Evolutionary conservation across 768 basidiomycete genomes (phyloP), one percentile per base, ranked within the genome.

Genomic region (Leccinum subtestaceum): DNA sequence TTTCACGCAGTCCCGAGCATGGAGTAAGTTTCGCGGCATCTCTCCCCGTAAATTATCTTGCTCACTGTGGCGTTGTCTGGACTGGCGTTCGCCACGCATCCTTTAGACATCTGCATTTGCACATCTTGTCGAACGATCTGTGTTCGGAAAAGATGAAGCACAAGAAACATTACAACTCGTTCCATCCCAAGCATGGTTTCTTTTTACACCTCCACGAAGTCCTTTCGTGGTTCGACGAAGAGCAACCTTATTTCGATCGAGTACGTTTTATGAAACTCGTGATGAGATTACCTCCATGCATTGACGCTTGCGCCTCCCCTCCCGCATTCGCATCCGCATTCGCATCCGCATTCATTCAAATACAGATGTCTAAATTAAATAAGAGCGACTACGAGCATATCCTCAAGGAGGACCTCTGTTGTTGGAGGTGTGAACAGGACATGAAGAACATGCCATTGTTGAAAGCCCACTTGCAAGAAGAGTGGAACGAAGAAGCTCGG

Each of bases 151-250:
- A 74, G 53, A 73, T 95, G 77, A 96, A 95, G 75, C 82, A 78
- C 56, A 97, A 96, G 78, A 91, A 88, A 67, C 95, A 97, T 64
- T 91, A 93, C 74, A 95, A 95, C 67, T 89, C 91, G 5, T 97
- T 95, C 74, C 87, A 90, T 66, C 94, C 94, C 0, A 83, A 84
- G 51, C 77, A 83, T 19, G 93, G 91, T 1, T 96, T 93, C 75
- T 95, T 96, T 74, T 67, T 95, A 3, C 82, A 86, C 60, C 74
- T 95, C 17, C 79, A 85, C 53, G 85, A 92, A 10, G 88, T 96
- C n/a, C 75, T 91, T 47, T 79, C 81, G 2, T 94, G 93, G 93
- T 87, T 91, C 60, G 89, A 89, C 29, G 82, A 83, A 13, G 83
- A 81, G 17, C 76, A 81, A 1, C 80, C 81, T 0, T 86, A 79